Conservation (phyloP, 345 rosid species). For the Cardamine resedifolia region DNA sequence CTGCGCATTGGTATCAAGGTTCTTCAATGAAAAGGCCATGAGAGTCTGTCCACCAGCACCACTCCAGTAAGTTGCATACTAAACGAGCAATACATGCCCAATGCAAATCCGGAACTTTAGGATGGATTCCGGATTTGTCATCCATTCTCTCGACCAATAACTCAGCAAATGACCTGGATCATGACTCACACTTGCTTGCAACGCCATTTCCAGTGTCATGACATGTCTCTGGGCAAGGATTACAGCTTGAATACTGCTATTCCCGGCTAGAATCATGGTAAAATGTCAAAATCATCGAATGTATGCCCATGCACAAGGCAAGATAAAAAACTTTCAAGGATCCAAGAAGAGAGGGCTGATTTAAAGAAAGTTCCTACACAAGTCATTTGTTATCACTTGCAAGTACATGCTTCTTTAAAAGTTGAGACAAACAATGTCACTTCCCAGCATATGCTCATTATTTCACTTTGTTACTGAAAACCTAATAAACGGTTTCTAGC, state of each 20-base stretch:
- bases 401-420: neutral
- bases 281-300: slow-evolving; percentile 6
- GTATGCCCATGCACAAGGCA: neutral
- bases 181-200: slow-evolving; percentile 59
- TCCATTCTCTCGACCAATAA: slow-evolving; percentile 44
- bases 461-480: slow-evolving; percentile 13
- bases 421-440: neutral
- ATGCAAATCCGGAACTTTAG: neutral
- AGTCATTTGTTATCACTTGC: neutral
- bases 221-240: slow-evolving; percentile 34
- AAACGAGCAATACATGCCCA: neutral
- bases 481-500: slow-evolving; percentile 7
- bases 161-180: slow-evolving; percentile 45
- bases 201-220: slow-evolving; percentile 59
- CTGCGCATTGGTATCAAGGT: neutral
- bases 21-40: neutral
- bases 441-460: neutral
- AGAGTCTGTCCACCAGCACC: neutral
- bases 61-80: neutral
- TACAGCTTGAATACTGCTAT: slow-evolving; percentile 33
- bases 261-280: slow-evolving; percentile 24
- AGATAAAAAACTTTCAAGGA: neutral
- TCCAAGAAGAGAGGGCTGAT: neutral
- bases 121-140: neutral
- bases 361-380: neutral